A percentile compares a stretch with the other conserved stretches of the same genome.
These are phyloP conservation scores for Citrus mangshanensis DNA, from an alignment of 345 rosid genomes.

Conservation along the genomic window DNA sequence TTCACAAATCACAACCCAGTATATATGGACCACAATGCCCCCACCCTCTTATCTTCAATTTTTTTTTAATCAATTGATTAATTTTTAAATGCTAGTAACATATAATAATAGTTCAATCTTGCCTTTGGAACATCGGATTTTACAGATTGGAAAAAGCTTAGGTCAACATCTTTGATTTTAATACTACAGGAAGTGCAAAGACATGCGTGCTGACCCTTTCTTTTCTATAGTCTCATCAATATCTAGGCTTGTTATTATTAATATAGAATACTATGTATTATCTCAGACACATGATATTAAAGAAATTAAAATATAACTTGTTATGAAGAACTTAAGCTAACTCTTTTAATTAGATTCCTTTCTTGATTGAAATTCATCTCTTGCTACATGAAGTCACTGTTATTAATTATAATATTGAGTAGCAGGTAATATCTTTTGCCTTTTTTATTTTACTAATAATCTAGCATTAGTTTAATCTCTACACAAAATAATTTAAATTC, in stretches of 20 bases:
- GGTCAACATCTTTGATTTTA: conserved; percentile 37
- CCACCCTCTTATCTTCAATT: background rate
- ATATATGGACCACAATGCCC: background rate
- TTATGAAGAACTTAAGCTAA: background rate
- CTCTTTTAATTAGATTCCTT: too few species aligned
- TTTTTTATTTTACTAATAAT: too few species aligned
- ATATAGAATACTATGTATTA: background rate
- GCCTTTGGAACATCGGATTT: conserved; percentile 24
- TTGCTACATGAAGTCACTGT: too few species aligned
- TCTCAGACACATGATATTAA: background rate
- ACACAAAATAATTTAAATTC: too few species aligned
- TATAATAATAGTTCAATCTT: background rate
- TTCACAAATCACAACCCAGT: background rate
- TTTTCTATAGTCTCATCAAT: background rate
- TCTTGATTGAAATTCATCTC: too few species aligned
- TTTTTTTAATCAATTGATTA: too few species aligned
- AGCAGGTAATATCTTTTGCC: too few species aligned
- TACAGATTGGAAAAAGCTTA: background rate
- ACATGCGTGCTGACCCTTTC: conserved; percentile 41
- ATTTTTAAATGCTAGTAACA: background rate
- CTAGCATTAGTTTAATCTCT: too few species aligned
- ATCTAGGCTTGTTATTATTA: background rate
- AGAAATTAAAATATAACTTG: background rate
- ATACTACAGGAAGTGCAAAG: conserved; percentile 20
- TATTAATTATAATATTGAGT: too few species aligned